Percentiles rank a stretch among this genome's conserved stretches.
phyloP scores from a whole-genome alignment of 768 basidiomycete genomes.

The Tylopilus subfusipes region DNA sequence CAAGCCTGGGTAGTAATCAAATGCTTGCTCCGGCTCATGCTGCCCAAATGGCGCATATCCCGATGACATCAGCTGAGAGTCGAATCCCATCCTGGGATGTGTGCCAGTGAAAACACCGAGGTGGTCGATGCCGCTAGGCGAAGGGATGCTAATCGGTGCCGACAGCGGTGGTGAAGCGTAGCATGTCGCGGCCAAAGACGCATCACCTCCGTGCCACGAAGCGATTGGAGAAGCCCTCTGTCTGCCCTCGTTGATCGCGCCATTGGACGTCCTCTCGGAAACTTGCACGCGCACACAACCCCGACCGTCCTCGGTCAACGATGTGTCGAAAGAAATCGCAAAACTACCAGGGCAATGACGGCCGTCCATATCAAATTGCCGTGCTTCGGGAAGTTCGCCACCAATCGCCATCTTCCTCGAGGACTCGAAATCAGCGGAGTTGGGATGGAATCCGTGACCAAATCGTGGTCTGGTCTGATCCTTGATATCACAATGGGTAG shows the following conservation, averaged over 20 bases:
- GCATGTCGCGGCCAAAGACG: constrained; percentile 19
- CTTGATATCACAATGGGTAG: constrained; percentile 43
- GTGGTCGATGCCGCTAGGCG: constrained; percentile 33
- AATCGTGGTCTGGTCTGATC: constrained; percentile 56
- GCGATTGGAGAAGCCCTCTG: constrained; percentile 20
- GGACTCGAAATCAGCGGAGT: constrained; percentile 36
- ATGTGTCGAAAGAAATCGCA: constrained; percentile 71
- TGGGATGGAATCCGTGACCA: constrained; percentile 46
- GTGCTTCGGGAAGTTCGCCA: constrained; percentile 40
- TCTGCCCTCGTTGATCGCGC: constrained; percentile 12
- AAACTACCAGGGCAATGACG: constrained; percentile 50
- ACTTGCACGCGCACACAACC: constrained; percentile 73
- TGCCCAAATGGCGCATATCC: constrained; percentile 33
- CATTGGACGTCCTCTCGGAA: constrained; percentile 36
- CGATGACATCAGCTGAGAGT: constrained; percentile 20
- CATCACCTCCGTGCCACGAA: constrained; percentile 25
- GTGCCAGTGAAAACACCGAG: constrained; percentile 59
- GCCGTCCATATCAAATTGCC: constrained; percentile 50
- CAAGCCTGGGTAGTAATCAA: constrained; percentile 29
- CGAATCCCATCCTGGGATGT: constrained; percentile 23
- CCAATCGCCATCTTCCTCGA: constrained; percentile 31
- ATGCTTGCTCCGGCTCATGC: constrained; percentile 23
- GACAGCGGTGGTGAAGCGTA: constrained; percentile 36
- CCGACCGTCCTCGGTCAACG: constrained; percentile 60
- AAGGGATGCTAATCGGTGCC: constrained; percentile 34